Conservation (phyloP, 1,284 basidiomycete genomes). For the Sphagnurus paluster region DNA sequence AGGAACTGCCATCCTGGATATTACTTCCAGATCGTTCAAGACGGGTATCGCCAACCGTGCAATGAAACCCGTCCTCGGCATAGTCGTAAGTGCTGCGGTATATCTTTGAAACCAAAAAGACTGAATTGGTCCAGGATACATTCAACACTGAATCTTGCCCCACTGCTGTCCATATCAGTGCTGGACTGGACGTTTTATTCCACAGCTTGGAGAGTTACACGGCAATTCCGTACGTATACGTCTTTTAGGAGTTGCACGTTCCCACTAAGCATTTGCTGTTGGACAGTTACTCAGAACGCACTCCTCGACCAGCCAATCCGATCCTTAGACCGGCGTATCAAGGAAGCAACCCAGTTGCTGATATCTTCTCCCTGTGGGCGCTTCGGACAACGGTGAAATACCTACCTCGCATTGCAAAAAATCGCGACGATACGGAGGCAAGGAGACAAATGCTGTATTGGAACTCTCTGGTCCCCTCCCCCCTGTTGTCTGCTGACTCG, state of each 20-base stretch:
- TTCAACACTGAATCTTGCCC: conserved; percentile 86
- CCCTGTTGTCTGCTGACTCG: not conserved
- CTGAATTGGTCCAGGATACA: conserved; percentile 57
- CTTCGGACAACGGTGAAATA: conserved; percentile 89
- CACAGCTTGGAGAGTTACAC: conserved; percentile 94
- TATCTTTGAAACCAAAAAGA: not conserved
- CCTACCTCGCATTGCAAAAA: conserved; percentile 84
- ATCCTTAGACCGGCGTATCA: conserved; percentile 92
- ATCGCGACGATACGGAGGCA: conserved; percentile 81
- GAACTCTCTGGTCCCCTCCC: conserved; percentile 28
- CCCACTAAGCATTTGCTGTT: conserved; percentile 9
- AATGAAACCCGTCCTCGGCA: conserved; percentile 87
- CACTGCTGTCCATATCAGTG: conserved; percentile 84
- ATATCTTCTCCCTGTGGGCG: conserved; percentile 97
- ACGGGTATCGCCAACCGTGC: conserved; percentile 94
- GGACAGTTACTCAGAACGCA: conserved; percentile 82
- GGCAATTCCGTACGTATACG: conserved; percentile 70
- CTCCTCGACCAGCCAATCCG: conserved; percentile 88
- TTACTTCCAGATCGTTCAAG: conserved; percentile 89
- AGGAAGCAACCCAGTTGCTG: conserved; percentile 94
- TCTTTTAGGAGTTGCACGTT: conserved; percentile 6
- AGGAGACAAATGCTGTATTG: conserved; percentile 92
- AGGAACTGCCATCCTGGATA: conserved; percentile 95
- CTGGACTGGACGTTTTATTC: conserved; percentile 93
- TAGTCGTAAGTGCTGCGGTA: conserved; percentile 48